Conservation (phyloP, 805 yeast genomes). For the Candida xiaguanensis region DNA sequence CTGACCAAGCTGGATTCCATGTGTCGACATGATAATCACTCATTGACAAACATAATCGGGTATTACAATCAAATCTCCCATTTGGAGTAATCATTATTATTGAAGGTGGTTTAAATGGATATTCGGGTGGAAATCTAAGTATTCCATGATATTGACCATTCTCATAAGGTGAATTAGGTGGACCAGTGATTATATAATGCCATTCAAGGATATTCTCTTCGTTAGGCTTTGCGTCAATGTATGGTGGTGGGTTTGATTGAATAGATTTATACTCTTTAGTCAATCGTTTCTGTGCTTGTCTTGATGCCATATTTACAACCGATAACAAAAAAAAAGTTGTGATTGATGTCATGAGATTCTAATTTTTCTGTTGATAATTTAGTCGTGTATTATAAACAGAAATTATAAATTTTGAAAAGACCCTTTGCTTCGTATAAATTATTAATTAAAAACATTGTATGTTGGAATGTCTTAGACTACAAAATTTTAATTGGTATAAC, state of each 20-base stretch:
- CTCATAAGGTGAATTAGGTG: slow-evolving; percentile 82
- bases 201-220: slow-evolving; percentile 87
- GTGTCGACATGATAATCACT: slow-evolving; percentile 91
- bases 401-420: too few species aligned
- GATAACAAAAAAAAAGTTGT: neutral
- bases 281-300: slow-evolving; percentile 47
- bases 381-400: neutral
- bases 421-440: too few species aligned
- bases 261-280: slow-evolving; percentile 80
- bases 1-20: slow-evolving; percentile 98
- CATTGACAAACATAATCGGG: slow-evolving; percentile 84
- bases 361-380: neutral
- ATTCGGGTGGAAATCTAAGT: slow-evolving; percentile 76
- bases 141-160: slow-evolving; percentile 89
- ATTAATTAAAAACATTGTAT: too few species aligned
- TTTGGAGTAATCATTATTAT: slow-evolving; percentile 87
- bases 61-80: slow-evolving; percentile 79
- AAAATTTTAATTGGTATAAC: too few species aligned
- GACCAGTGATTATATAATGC: slow-evolving; percentile 92
- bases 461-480: too few species aligned
- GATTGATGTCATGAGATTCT: neutral
- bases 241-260: slow-evolving; percentile 80
- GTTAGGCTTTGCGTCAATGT: slow-evolving; percentile 76
- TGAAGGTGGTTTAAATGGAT: slow-evolving; percentile 90
- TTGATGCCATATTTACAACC: slow-evolving; percentile 36